Evolutionary conservation across 2,329 filamentous ascomycete species (phyloP), one percentile per base, ranked within the genome.

Genomic region (Atkinsonella hypoxylon): DNA sequence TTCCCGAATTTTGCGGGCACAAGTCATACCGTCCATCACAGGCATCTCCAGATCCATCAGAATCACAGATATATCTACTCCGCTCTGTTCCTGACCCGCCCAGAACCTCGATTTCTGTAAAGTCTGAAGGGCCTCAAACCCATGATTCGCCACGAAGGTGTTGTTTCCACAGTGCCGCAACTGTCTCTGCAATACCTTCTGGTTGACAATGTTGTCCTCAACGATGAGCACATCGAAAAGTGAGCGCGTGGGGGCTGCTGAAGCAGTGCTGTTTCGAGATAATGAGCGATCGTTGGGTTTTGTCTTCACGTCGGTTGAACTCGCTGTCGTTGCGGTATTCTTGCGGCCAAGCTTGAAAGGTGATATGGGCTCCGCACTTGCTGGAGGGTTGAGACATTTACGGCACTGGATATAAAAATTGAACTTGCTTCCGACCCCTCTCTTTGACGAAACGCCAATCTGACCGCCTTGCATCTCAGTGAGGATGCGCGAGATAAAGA

Each of bases 1-100:
- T 53, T 83, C 76, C 17, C 87, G 76, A 49, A 91, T 89, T 53
- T 72, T 77, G 41, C 76, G 73, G 12, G 85, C 82, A 55, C 85
- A 88, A 2, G 83, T 84, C 64, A 87, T 78, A 36, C 87, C 87
- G 59, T 90, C 85, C 86, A 89, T 89, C 42, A 89, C 76, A 1
- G 86, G 86, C 86, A 90, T 90, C 60, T 89, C 85, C 45, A 89
- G 73, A 61, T 90, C 87, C 85, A 90, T 89, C 6, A 90, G 65
- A 12, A 90, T 82, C 44, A 89, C 73, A 9, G 80, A 79, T 22
- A 87, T 74, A 45, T 81, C 74, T 9, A 73, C 65, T 2, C 74
- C 74, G 13, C 70, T 65, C 15, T 64, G 53, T 54, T 73, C 71
- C 9, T 72, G 67, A 13, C 73, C 73, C 20, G 63, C 61, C 79